A percentile compares a stretch with the other conserved stretches of the same genome.
phyloP scores from a whole-genome alignment of 192 early-diverging fungal species.

The Piromyces finnis region DNA sequence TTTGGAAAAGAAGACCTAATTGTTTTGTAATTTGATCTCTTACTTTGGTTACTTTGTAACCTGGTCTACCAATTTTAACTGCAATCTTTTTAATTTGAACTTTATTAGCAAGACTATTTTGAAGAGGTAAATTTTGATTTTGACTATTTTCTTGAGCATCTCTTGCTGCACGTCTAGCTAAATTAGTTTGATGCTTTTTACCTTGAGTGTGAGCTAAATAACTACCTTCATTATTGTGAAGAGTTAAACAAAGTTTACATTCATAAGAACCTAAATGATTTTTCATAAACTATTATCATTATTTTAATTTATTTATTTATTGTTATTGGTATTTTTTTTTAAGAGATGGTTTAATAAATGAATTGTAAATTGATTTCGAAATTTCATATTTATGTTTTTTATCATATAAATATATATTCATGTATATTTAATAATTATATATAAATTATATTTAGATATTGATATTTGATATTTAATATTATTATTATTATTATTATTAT shows the following conservation, averaged over 20 bases:
- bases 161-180: constrained; percentile 70
- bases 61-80: constrained; percentile 91
- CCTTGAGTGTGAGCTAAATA: constrained; percentile 96
- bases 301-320: neutral
- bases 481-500: too few species aligned
- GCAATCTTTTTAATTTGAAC: constrained; percentile 45
- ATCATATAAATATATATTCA: too few species aligned
- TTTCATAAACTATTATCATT: constrained; percentile 66
- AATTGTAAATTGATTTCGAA: too few species aligned
- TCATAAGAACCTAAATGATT: constrained; percentile 39
- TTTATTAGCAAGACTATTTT: constrained; percentile 2
- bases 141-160: constrained; percentile 38
- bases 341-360: too few species aligned
- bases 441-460: too few species aligned
- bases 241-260: constrained; percentile 43
- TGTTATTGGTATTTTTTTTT: too few species aligned
- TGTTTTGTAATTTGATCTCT: constrained; percentile 72
- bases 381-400: too few species aligned
- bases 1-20: constrained; percentile 78
- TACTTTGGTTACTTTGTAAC: constrained; percentile 69
- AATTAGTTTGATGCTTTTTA: constrained; percentile 92
- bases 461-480: too few species aligned
- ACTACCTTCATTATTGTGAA: constrained; percentile 81
- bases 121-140: constrained; percentile 5
- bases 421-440: too few species aligned